Conservation (phyloP, 345 rosid genomes). For the Salix koriyanagi region DNA sequence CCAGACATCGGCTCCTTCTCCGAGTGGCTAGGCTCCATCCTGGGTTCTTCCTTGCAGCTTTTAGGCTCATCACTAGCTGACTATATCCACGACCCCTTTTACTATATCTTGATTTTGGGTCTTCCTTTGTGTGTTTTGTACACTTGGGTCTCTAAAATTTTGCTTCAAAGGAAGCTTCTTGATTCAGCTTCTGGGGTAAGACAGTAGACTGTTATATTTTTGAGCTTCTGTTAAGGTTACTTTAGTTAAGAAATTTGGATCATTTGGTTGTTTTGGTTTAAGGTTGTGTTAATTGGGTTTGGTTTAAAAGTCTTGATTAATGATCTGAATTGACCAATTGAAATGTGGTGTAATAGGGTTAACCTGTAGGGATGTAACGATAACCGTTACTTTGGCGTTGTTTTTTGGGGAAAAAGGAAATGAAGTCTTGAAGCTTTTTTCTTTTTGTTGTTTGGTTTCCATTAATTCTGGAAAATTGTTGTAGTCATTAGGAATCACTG, state of each 20-base stretch:
- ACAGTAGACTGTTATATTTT: not conserved
- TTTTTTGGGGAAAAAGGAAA: too few relatives aligned
- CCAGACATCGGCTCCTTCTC: conserved; percentile 74
- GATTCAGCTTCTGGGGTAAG: conserved; percentile 61
- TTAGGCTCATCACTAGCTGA: conserved; percentile 38
- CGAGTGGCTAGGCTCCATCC: conserved; percentile 53
- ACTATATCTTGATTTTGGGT: conserved; percentile 50
- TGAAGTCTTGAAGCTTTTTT: too few relatives aligned
- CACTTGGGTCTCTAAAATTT: conserved; percentile 42
- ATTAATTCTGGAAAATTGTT: too few relatives aligned
- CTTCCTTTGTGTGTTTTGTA: conserved; percentile 48
- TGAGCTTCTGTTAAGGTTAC: not conserved
- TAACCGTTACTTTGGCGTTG: too few relatives aligned
- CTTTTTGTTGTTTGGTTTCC: too few relatives aligned
- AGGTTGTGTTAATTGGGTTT: not conserved
- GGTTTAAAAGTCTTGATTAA: not conserved
- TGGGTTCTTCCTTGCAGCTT: conserved; percentile 20
- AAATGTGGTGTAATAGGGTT: not conserved
- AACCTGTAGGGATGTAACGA: not conserved
- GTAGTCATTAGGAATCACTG: too few relatives aligned
- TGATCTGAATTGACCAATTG: not conserved
- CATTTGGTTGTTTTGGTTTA: not conserved
- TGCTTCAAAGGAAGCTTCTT: conserved; percentile 40
- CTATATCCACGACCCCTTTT: conserved; percentile 53
- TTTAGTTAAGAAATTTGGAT: not conserved